Evolutionary conservation across 768 basidiomycete genomes (phyloP), one percentile per base, ranked within the genome.

Genomic region (Scleroderma bovista): DNA sequence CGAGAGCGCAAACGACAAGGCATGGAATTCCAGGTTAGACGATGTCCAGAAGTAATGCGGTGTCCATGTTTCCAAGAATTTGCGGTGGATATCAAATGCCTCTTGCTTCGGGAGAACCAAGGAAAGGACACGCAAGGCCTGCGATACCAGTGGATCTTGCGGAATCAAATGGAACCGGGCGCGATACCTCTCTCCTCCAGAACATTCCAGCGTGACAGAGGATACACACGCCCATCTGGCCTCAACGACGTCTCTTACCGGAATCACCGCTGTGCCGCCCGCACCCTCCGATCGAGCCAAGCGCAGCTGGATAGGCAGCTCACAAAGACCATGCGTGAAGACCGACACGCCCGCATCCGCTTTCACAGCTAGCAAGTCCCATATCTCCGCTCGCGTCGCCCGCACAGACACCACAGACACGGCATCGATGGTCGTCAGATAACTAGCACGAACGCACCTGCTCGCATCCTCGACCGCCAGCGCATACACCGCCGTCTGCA

Each of bases 291-390:
- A 57, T 23, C 48, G 56, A 23, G 59, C 56, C 23, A 51, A 44
- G 17, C 46, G 46, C 20, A 77, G 32, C 34, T 62, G 56, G 17
- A 79, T 60, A 20, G 73, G 71, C 10, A 81, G 49, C 55, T 71
- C 67, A n/a, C 64, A 63, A 10, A 72, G 56, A 1, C 84, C 86
- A 54, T 88, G 84, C 0, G 84, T 88, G 34, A 86, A 65, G 3
- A 93, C 60, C 1, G 70, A 64, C 10, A 91, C 64, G 9, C 64
- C 63, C 26, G 81, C 75, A 42, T 79, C 72, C 3, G 81, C 75
- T 43, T 76, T 80, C 43, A 90, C 65, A 15, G 86, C 66, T 5
- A 95, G 66, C 10, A 93, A 69, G 63, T 96, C 93, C 62, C 74
- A 74, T 13, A 90, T 72, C 13, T 73, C 68, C 7, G 68, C 67